These are phyloP conservation scores for Apophysomyces variabilis DNA, from an alignment of 371 early-diverging fungal species.

Conservation along the genomic window DNA sequence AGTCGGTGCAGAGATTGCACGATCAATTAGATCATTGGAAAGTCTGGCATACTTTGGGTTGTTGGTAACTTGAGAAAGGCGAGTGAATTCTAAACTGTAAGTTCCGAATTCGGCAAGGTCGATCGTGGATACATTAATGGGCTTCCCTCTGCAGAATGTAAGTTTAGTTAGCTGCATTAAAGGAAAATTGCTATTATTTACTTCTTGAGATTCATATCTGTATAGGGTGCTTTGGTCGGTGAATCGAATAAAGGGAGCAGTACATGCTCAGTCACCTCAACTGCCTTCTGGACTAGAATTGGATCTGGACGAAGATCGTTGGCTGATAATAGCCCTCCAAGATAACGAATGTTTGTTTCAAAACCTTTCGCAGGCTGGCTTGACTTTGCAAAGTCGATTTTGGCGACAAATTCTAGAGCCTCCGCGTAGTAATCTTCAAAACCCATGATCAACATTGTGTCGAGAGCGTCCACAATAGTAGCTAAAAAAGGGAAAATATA, in stretches of 20 bases:
- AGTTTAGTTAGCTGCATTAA: too few relatives aligned
- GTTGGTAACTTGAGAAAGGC: slow-evolving; percentile 72
- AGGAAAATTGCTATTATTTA: too few relatives aligned
- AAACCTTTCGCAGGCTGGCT: slow-evolving; percentile 50
- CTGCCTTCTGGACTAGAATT: slow-evolving; percentile 68
- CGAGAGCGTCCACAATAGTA: slow-evolving; percentile 84
- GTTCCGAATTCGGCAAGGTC: slow-evolving; percentile 83
- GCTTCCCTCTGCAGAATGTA: neutral
- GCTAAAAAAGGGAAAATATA: slow-evolving; percentile 29
- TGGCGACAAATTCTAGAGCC: slow-evolving; percentile 57
- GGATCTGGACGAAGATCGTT: slow-evolving; percentile 61
- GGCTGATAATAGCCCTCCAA: slow-evolving; percentile 71
- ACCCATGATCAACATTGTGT: slow-evolving; percentile 83
- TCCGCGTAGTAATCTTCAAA: slow-evolving; percentile 60
- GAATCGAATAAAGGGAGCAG: slow-evolving; percentile 74
- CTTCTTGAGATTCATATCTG: slow-evolving; percentile 64
- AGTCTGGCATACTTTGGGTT: slow-evolving; percentile 59
- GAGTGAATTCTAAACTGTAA: slow-evolving; percentile 82
- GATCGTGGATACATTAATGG: slow-evolving; percentile 11
- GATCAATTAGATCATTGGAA: slow-evolving; percentile 55
- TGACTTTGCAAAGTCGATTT: slow-evolving; percentile 54
- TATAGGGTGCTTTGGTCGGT: slow-evolving; percentile 73
- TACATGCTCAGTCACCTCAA: slow-evolving; percentile 69
- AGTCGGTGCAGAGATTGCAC: slow-evolving; percentile 32
- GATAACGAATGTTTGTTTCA: slow-evolving; percentile 75